A percentile compares a stretch with the other conserved stretches of the same genome.
Evolutionary conservation across 164 flowering plant species (phyloP).

Genomic region (Warburgia ugandensis): DNA sequence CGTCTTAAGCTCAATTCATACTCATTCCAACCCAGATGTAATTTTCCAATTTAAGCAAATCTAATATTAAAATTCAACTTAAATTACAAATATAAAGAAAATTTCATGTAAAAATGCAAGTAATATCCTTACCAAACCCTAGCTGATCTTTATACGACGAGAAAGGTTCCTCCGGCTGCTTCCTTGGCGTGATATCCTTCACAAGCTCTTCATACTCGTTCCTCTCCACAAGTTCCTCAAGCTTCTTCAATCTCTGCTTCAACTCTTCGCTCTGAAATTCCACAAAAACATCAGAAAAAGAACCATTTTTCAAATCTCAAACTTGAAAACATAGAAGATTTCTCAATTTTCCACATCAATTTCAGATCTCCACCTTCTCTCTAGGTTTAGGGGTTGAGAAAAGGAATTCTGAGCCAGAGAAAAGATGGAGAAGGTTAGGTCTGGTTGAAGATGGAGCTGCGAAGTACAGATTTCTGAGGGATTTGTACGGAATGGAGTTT

Average conservation of each 20-base stretch:
- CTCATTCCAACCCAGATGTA: no score
- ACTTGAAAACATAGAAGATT: background rate
- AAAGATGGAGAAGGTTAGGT: constrained; percentile 37
- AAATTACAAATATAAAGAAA: no score
- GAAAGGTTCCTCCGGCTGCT: constrained; percentile 50
- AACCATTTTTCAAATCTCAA: background rate
- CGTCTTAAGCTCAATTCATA: no score
- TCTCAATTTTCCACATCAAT: background rate
- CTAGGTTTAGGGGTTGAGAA: constrained; percentile 74
- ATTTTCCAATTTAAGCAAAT: no score
- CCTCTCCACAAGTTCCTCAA: constrained; percentile 56
- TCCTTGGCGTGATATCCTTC: constrained; percentile 66
- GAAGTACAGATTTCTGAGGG: constrained; percentile 45
- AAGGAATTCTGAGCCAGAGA: constrained; percentile 51
- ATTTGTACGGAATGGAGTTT: constrained; percentile 39
- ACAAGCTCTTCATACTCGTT: constrained; percentile 72
- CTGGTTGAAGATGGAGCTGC: constrained; percentile 33
- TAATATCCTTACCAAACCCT: constrained; percentile 57
- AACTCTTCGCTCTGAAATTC: constrained; percentile 63
- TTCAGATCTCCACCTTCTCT: constrained; percentile 47
- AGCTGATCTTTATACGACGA: constrained; percentile 88
- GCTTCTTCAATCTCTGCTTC: constrained; percentile 64
- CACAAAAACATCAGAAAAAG: constrained; percentile 5
- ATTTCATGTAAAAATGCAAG: background rate
- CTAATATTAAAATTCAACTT: no score